Conservation (phyloP, 192 early-diverging fungal genomes). For the Coemansia sp. region DNA sequence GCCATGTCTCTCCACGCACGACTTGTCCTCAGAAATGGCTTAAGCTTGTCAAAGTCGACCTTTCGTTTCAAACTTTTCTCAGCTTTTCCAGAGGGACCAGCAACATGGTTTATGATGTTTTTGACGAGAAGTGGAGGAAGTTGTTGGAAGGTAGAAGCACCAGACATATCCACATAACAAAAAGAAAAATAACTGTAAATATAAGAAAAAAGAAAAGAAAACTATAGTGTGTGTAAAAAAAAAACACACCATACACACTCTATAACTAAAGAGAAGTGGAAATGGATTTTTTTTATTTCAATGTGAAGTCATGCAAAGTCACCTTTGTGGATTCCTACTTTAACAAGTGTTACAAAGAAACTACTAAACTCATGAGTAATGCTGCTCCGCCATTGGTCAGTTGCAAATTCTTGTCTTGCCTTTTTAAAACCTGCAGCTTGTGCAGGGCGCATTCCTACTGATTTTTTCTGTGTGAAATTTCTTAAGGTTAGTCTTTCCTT, state of each 20-base stretch:
- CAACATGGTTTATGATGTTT: background rate
- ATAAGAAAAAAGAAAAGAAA: background rate
- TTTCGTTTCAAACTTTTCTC: background rate
- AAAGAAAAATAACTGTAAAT: background rate
- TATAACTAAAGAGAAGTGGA: background rate
- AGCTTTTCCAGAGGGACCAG: background rate
- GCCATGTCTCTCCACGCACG: background rate
- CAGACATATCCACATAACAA: background rate
- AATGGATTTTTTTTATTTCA: background rate
- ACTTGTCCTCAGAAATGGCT: background rate
- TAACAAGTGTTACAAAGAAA: background rate
- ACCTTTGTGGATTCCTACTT: background rate
- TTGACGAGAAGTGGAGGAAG: background rate
- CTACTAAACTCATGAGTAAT: background rate
- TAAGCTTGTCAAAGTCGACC: background rate
- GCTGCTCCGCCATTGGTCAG: background rate
- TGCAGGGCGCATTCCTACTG: too few relatives aligned
- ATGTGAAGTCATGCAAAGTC: background rate
- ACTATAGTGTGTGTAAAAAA: too few relatives aligned
- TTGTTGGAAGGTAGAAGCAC: background rate
- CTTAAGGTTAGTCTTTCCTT: too few relatives aligned
- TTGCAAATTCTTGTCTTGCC: background rate
- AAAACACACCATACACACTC: background rate
- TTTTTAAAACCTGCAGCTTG: too few relatives aligned
- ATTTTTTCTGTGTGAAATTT: too few relatives aligned